These are phyloP conservation scores for Aspergillus quadricinctus DNA, from an alignment of 2,329 filamentous ascomycete species.

Conservation along the genomic window DNA sequence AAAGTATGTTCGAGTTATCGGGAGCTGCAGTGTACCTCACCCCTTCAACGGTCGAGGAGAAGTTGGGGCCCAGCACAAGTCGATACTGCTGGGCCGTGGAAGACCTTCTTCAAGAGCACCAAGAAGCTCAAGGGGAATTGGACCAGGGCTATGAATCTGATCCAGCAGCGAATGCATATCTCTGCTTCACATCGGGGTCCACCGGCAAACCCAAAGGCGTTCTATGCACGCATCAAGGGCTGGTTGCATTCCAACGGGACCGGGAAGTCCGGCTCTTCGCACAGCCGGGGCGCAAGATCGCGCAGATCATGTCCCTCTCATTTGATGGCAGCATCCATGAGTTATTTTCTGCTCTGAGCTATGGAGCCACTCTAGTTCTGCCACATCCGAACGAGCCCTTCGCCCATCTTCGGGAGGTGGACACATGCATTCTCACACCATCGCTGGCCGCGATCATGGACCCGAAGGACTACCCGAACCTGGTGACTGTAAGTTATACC, in stretches of 20 bases:
- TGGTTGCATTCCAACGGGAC: constrained; percentile 35
- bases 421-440: constrained; percentile 38
- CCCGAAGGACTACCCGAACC: constrained; percentile 27
- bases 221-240: constrained; percentile 28
- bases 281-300: constrained; percentile 29
- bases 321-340: constrained; percentile 47
- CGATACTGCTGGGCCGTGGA: not conserved
- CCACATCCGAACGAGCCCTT: constrained; percentile 21
- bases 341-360: constrained; percentile 38
- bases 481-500: constrained; percentile 15
- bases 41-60: not conserved
- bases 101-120: not conserved
- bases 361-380: constrained; percentile 40
- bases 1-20: not conserved
- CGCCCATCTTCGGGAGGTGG: constrained; percentile 22
- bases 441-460: constrained; percentile 32
- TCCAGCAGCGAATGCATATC: constrained; percentile 26
- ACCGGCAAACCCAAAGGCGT: constrained; percentile 11
- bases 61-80: not conserved
- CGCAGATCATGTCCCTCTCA: constrained; percentile 41
- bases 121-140: not conserved
- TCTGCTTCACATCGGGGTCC: constrained; percentile 44
- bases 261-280: constrained; percentile 31
- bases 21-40: not conserved
- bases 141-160: not conserved